Conservation (phyloP, 495 filamentous ascomycete genomes). For the Hypomontagnella submonticulosa region DNA sequence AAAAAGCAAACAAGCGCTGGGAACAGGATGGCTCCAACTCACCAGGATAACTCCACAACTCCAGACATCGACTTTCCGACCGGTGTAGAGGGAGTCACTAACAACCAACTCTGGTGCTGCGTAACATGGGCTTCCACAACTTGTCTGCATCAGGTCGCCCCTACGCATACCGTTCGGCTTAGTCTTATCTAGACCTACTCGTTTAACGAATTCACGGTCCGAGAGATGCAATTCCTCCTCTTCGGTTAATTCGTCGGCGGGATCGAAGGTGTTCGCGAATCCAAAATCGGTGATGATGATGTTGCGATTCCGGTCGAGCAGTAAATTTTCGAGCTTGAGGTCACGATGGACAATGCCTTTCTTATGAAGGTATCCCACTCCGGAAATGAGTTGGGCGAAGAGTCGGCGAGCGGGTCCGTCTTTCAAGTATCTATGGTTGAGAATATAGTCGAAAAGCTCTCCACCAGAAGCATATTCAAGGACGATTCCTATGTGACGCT, state of each 20-base stretch:
- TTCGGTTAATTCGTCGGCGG: conserved; percentile 85
- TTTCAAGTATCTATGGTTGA: conserved; percentile 95
- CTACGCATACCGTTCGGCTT: conserved; percentile 67
- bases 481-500: conserved; percentile 96
- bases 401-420: conserved; percentile 88
- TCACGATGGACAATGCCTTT: conserved; percentile 99
- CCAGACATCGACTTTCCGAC: conserved; percentile 98
- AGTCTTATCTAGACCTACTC: conserved; percentile 74
- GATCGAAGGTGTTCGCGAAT: conserved; percentile 97
- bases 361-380: conserved; percentile 97
- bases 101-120: conserved; percentile 97
- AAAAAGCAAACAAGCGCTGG: conserved; percentile 26
- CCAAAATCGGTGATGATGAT: conserved; percentile 99
- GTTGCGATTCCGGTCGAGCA: conserved; percentile 95
- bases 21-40: conserved; percentile 52
- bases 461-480: conserved; percentile 98
- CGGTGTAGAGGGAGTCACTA: conserved; percentile 96
- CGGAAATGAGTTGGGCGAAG: conserved; percentile 96
- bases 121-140: conserved; percentile 89
- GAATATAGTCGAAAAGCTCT: conserved; percentile 97
- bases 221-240: conserved; percentile 89
- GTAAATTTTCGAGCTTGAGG: conserved; percentile 94
- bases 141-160: conserved; percentile 85
- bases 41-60: conserved; percentile 99
- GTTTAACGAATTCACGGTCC: conserved; percentile 85